phyloP scores from a whole-genome alignment of 192 early-diverging fungal species.

The Mortierella hygrophila region DNA sequence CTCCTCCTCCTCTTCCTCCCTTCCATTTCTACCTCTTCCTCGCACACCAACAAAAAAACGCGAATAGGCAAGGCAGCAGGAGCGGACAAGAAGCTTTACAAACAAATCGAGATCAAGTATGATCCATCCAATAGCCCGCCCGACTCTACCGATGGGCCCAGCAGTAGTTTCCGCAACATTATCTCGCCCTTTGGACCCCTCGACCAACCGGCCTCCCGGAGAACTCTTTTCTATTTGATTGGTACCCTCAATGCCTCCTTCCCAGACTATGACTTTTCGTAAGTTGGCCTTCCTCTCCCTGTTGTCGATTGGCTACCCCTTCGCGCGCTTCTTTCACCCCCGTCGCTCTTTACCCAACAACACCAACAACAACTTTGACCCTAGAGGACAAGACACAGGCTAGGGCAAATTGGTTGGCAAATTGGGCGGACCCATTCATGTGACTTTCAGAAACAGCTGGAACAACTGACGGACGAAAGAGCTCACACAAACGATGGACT shows the following conservation, averaged over 20 bases:
- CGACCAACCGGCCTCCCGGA: constrained; percentile 84
- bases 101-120: constrained; percentile 89
- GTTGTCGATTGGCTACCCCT: background rate
- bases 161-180: constrained; percentile 68
- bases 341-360: background rate
- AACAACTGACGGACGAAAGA: background rate
- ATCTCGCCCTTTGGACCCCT: constrained; percentile 92
- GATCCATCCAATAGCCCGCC: constrained; percentile 76
- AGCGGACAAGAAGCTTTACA: constrained; percentile 92
- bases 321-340: background rate
- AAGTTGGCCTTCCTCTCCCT: constrained; percentile 18
- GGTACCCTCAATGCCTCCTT: constrained; percentile 96
- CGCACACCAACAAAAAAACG: background rate
- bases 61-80: constrained; percentile 90
- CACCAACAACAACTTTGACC: background rate
- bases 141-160: constrained; percentile 64
- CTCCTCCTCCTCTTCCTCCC: background rate
- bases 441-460: constrained; percentile 24
- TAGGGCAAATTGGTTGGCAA: background rate
- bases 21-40: background rate
- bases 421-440: background rate
- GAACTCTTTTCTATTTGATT: constrained; percentile 94
- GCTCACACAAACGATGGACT: background rate
- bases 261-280: constrained; percentile 98
- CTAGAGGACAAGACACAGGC: background rate